Percentiles rank a stretch among this genome's conserved stretches.
phyloP scores from a whole-genome alignment of 2,329 filamentous ascomycete species.

The Aspergillus chevalieri region DNA sequence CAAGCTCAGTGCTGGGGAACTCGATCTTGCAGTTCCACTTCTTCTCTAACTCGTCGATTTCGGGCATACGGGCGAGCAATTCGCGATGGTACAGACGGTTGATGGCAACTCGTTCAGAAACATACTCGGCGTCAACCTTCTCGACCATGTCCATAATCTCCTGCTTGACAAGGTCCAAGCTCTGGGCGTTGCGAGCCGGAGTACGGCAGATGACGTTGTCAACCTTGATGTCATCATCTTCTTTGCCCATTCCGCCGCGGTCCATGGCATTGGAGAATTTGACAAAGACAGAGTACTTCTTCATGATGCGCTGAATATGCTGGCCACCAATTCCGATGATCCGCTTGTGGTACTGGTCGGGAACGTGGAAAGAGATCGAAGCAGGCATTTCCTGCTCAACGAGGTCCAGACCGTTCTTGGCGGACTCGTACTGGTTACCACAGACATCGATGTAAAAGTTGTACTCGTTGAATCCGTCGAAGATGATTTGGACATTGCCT shows the following conservation, averaged over 20 bases:
- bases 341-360: conserved; percentile 97
- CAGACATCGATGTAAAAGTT: conserved; percentile 99
- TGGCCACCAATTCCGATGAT: conserved; percentile 98
- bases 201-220: conserved; percentile 99
- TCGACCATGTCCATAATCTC: conserved; percentile 99
- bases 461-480: conserved; percentile 98
- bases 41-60: conserved; percentile 93
- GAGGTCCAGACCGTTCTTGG: conserved; percentile 83
- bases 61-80: conserved; percentile 76
- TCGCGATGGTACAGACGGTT: conserved; percentile 94
- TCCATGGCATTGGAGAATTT: conserved; percentile 99
- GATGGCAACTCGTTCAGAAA: conserved; percentile 85
- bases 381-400: conserved; percentile 99
- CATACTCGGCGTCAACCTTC: conserved; percentile 93
- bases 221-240: conserved; percentile 96
- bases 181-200: conserved; percentile 92
- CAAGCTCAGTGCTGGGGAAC: conserved; percentile 95
- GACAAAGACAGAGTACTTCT: conserved; percentile 99
- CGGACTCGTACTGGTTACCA: conserved; percentile 83
- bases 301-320: conserved; percentile 99
- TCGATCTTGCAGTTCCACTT: conserved; percentile 99
- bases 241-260: conserved; percentile 82
- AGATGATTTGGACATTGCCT: conserved; percentile 96
- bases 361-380: conserved; percentile 97
- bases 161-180: conserved; percentile 92